Evolutionary conservation across 306 rosid species (phyloP).

Genomic region (Fagus crenata): DNA sequence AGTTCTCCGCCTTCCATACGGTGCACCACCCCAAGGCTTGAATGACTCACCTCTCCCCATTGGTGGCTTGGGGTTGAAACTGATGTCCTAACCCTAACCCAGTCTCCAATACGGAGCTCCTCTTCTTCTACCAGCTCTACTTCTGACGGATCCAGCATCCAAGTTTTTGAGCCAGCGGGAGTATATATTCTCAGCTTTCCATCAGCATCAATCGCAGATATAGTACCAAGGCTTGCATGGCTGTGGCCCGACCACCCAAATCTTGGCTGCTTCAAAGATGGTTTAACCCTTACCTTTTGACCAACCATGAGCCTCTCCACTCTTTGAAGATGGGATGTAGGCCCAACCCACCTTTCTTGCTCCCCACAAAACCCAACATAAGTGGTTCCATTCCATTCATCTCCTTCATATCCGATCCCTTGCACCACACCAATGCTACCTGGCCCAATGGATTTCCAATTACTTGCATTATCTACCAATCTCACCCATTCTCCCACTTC

Average conservation of each 20-base stretch:
- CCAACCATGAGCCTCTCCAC: conserved; percentile 71
- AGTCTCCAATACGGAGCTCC: conserved; percentile 78
- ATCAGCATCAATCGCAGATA: conserved; percentile 88
- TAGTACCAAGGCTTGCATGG: conserved; percentile 69
- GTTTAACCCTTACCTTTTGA: conserved; percentile 77
- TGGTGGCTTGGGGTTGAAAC: conserved; percentile 87
- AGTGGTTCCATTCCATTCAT: conserved; percentile 71
- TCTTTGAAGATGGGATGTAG: conserved; percentile 65
- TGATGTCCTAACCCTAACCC: conserved; percentile 80
- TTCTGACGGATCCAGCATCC: conserved; percentile 98
- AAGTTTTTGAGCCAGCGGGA: conserved; percentile 81
- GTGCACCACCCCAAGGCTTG: conserved; percentile 85
- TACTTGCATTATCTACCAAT: conserved; percentile 54
- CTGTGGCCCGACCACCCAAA: conserved; percentile 96
- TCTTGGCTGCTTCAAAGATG: conserved; percentile 70
- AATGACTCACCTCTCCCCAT: conserved; percentile 96
- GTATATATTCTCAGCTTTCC: conserved; percentile 91
- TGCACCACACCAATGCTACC: conserved; percentile 93
- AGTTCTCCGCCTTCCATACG: conserved; percentile 84
- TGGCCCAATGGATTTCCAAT: conserved; percentile 78
- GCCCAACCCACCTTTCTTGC: conserved; percentile 94
- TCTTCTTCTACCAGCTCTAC: conserved; percentile 74
- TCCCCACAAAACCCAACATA: conserved; percentile 87
- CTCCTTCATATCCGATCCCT: conserved; percentile 80
- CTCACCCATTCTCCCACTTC: conserved; percentile 98